Evolutionary conservation across 73 alveolate genomes (phyloP).

Genomic region (Paramecium biaurelia): DNA sequence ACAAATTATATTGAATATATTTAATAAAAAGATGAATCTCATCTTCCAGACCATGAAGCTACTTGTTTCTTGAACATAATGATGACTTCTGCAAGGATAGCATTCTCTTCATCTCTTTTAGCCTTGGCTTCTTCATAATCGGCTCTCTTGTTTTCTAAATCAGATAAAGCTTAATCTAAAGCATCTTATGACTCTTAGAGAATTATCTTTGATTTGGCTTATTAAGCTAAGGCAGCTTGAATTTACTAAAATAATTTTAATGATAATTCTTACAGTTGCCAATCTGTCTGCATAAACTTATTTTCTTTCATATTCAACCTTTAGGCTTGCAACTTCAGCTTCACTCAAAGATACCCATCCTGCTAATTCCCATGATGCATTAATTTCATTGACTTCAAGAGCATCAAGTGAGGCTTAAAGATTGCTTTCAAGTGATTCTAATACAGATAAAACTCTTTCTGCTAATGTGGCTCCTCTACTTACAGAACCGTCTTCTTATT

Average conservation of each 20-base stretch:
- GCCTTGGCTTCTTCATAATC: constrained; percentile 43
- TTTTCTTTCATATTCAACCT: constrained; percentile 45
- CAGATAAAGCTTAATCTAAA: constrained; percentile 22
- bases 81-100: constrained; percentile 18
- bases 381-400: constrained; percentile 31
- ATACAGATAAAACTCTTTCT: not conserved
- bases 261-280: not conserved
- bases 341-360: constrained; percentile 53
- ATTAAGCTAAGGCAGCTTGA: constrained; percentile 44
- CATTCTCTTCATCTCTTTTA: constrained; percentile 50
- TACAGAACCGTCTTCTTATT: constrained; percentile 12
- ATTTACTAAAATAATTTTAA: not conserved
- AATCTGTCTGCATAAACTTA: constrained; percentile 36
- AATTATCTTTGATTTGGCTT: constrained; percentile 39
- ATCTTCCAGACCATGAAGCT: constrained; percentile 57
- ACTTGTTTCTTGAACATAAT: constrained; percentile 45
- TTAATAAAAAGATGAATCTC: constrained; percentile 8
- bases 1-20: not conserved
- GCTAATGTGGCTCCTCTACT: constrained; percentile 49
- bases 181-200: constrained; percentile 52
- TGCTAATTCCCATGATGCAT: constrained; percentile 52
- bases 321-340: constrained; percentile 3
- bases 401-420: not conserved
- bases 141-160: constrained; percentile 30
- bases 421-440: constrained; percentile 1